Base-by-base conservation (phyloP, 169 alveolate species). In the Theileria parva region DNA sequence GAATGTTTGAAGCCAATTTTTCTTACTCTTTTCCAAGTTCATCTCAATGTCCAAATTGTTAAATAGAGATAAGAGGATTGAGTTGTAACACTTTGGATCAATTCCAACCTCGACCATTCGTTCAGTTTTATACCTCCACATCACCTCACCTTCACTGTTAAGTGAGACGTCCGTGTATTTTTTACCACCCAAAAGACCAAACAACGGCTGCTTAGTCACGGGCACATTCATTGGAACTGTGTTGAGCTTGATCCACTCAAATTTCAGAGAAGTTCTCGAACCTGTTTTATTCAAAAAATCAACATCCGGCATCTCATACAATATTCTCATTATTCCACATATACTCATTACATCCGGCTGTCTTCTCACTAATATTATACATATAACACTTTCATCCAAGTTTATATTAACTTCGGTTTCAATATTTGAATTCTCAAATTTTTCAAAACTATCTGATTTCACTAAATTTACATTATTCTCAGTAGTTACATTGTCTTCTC, bases 71-170 rank as follows among this genome's bases (percentile, higher is more conserved):
- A 48, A 55, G 21, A 73, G 67, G 15, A 77, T 67, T 13, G 60
- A 13, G 27, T 74, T 72, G 59, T 70, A 81, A 6, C 77, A 66
- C 67, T 81, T 39, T n/a, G 51, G 72, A 2, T 32, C 69, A 9
- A 81, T 53, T 12, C 85, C 88, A 21, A 72, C 88, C 59, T 81
- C 88, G n/a, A 65, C 75, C 73, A 63, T 81, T 2, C 60, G 27
- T 11, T 71, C 78, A 28, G 32, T 71, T 75, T 75, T 64, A n/a
- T 67, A 27, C 34, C 89, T 72, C 86, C 86, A 77, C 77, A 74
- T 28, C 27, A 75, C 79, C 32, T 83, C 86, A 27, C 23, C 3
- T 0, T 53, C 13, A 12, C 39, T 7, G 44, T 77, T 77, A n/a
- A 67, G 78, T 2, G 68, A 48, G 25, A 83, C 77, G 28, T 79